Evolutionary conservation across 2,329 filamentous ascomycete species (phyloP).

Genomic region (Trichoderma afroharzianum): DNA sequence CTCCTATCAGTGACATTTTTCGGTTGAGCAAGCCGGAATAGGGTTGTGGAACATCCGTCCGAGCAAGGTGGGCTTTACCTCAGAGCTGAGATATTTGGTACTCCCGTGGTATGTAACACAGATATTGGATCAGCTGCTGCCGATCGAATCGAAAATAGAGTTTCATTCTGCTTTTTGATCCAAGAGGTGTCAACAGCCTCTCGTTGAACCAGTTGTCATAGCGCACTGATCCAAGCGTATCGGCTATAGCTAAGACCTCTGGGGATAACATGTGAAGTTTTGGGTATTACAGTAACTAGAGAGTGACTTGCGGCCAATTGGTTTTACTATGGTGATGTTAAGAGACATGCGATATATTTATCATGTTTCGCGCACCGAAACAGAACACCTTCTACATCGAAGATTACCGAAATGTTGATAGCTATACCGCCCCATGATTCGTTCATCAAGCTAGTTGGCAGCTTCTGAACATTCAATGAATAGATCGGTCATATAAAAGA

Average conservation of each 20-base stretch:
- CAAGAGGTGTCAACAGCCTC: not conserved
- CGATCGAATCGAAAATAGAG: too few species aligned
- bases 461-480: not conserved
- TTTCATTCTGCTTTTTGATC: too few species aligned
- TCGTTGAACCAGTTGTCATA: not conserved
- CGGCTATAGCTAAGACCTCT: not conserved
- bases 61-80: not conserved
- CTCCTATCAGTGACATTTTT: not conserved
- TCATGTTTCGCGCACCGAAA: not conserved
- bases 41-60: not conserved
- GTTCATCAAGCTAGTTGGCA: not conserved
- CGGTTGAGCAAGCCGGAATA: not conserved
- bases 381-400: not conserved
- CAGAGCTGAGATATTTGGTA: not conserved
- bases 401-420: not conserved
- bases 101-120: not conserved
- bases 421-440: accelerated
- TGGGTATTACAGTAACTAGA: not conserved
- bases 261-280: not conserved
- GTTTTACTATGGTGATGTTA: not conserved
- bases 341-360: not conserved
- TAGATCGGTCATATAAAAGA: not conserved
- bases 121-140: not conserved
- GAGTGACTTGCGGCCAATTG: not conserved
- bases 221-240: not conserved